A percentile compares a stretch with the other conserved stretches of the same genome.
phyloP scores from a whole-genome alignment of 176 grass and related monocot genomes.

The Oryza punctata region DNA sequence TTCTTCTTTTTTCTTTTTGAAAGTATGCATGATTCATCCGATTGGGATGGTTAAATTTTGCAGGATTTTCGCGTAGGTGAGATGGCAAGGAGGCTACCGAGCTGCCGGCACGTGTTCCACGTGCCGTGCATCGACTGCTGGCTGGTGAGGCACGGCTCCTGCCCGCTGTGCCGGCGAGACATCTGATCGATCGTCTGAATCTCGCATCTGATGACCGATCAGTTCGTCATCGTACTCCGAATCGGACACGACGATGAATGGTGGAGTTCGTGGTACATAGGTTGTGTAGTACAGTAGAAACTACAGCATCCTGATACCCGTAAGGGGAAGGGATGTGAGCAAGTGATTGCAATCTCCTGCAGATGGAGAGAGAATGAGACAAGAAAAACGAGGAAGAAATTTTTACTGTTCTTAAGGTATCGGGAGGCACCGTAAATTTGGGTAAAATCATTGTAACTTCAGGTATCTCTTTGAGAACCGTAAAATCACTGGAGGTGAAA shows the following conservation, averaged over 20 bases:
- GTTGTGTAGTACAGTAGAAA: neutral
- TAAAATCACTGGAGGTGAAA: neutral
- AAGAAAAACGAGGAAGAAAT: too few species aligned
- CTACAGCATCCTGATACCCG: neutral
- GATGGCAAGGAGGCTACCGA: conserved; percentile 50
- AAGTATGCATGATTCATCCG: neutral
- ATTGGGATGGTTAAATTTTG: neutral
- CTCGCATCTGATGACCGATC: neutral
- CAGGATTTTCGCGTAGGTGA: conserved; percentile 75
- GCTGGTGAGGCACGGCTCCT: conserved; percentile 76
- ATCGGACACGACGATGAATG: neutral
- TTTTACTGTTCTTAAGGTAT: too few species aligned
- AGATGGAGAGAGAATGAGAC: neutral
- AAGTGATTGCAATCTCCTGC: neutral
- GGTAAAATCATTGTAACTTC: too few species aligned
- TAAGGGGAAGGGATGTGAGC: neutral
- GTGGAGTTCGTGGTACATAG: neutral
- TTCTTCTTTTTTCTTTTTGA: too few species aligned
- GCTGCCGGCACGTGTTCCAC: conserved; percentile 74
- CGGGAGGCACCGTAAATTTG: too few species aligned
- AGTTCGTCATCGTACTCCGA: neutral
- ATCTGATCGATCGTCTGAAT: conserved; percentile 19
- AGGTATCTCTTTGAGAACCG: too few species aligned
- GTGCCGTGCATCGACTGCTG: conserved; percentile 78
- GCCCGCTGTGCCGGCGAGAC: conserved; percentile 77